Base-by-base conservation (phyloP, 2,329 filamentous ascomycete species). In the Beauveria sp. region DNA sequence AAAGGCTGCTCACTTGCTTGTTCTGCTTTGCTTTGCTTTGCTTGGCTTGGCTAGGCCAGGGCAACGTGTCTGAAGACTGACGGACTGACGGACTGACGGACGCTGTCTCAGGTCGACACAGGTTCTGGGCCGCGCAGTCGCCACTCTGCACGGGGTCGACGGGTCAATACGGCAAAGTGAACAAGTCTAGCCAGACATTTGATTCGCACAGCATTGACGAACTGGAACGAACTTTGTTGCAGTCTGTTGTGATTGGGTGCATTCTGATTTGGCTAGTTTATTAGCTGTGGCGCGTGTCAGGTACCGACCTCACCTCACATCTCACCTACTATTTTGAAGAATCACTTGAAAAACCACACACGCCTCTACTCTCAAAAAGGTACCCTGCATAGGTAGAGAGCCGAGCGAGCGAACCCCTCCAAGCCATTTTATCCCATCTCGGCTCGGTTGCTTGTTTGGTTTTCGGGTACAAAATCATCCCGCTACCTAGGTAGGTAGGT, bases 51-150 rank as follows among this genome's bases (percentile, higher is more conserved):
- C 4, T 24, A 7, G 24, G 20, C 51, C 51, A 53, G 12, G 34
- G 34, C 34, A 38, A 14, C 34, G 34, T 26, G 53, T 55, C 40
- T 45, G 34, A 6, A 38, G 34, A 38, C 34, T 38, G 34, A 38
- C 34, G 12, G 34, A 38, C 34, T 38, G 34, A 38, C 34, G 12
- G 34, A 38, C 34, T 38, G 9, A 55, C 53, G 26, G 54, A 24
- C 34, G n/a, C 20, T 58, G 55, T 58, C 55, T 58, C 55, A 58
- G 45, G 55, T 49, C 28, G 16, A 47, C 45, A 18, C 40, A 5
- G 22, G 52, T 49, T 58, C 55, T 58, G 55, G 55, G 55, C 55
- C 55, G 43, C 45, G 43, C 55, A 49, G 55, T 58, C 20, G 45
- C 55, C 55, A 58, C 45, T 16, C 55, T 58, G 55, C 55, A 58